Evolutionary conservation across 1,284 basidiomycete species (phyloP), one percentile per base, ranked within the genome.

Genomic region (Ceratobasidium papillatum): DNA sequence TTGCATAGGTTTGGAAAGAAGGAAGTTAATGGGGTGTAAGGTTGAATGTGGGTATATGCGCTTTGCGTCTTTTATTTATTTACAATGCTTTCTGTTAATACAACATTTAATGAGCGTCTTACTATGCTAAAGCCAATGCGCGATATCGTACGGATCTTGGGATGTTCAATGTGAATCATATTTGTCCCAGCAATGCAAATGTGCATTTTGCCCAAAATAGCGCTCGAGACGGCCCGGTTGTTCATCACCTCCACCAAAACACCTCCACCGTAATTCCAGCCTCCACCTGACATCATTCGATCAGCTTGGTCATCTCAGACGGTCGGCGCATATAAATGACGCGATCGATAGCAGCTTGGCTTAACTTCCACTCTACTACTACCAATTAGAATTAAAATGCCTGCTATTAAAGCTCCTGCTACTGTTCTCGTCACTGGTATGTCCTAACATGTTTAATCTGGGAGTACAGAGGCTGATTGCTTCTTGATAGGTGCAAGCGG

Each of bases 361-460:
- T 47, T 9, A 17, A 9, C 19, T 27, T 38, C 34, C 22, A n/a
- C 25, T 61, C 27, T 25, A 25, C 38, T 22, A 17, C 22, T 17
- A 27, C 51, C 22, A 41, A 38, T 19, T 11, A 61, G 12, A 49
- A 78, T 78, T 25, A 61, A 8, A 49, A 78, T 78, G 77, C 65
- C 76, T 49, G 61, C 74, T 49, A 74, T 77, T 27, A 58, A 76
- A 47, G 56, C 77, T 8, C 78, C 77, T n/a, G 62, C 77, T 51
- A 78, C 75, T 49, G 77, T 78, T 12, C 74, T 78, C 8, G 77
- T 78, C n/a, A 78, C 75, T 51, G 75, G 75, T 73, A 30, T 11
- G 49, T 49, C 38, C 27, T 27, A 17, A 19, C 34, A 43, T 19
- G 27, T n/a, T 27, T 32, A 12, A 34, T 17, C 2, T n/a, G n/a